Evolutionary conservation across 768 basidiomycete species (phyloP).

Genomic region (Tulasnella sp.): DNA sequence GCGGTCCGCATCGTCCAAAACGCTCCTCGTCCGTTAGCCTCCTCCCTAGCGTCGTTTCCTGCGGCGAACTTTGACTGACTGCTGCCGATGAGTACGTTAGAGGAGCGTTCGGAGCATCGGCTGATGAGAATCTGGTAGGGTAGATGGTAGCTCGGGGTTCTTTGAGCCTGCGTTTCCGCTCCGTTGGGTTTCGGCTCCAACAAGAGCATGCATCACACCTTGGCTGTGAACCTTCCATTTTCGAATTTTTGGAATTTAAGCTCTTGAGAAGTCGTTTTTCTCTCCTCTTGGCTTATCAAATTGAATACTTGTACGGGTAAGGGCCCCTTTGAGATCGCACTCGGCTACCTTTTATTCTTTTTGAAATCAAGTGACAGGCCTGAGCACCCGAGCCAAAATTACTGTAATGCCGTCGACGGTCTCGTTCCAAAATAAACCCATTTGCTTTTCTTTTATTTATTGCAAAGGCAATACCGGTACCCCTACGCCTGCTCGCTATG

Average conservation of each 20-base stretch:
- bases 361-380: not conserved
- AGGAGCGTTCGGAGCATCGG: not conserved
- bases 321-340: not conserved
- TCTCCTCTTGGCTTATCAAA: not conserved
- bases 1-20: too few relatives aligned
- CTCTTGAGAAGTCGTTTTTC: not conserved
- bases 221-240: not conserved
- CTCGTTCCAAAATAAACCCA: not conserved
- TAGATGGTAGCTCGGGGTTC: not conserved
- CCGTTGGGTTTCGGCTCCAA: not conserved
- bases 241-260: not conserved
- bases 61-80: not conserved
- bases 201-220: not conserved
- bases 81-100: not conserved
- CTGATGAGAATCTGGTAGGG: not conserved
- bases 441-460: not conserved
- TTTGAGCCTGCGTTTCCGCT: not conserved
- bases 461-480: too few relatives aligned
- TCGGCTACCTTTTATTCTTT: too few relatives aligned
- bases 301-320: not conserved
- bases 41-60: not conserved
- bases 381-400: not conserved
- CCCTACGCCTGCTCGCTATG: too few relatives aligned
- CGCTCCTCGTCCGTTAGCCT: not conserved
- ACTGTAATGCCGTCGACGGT: not conserved